A percentile compares a stretch with the other conserved stretches of the same genome.
Conservation (phyloP, 2,329 filamentous ascomycete genomes). For the Aspergillus piperis region DNA sequence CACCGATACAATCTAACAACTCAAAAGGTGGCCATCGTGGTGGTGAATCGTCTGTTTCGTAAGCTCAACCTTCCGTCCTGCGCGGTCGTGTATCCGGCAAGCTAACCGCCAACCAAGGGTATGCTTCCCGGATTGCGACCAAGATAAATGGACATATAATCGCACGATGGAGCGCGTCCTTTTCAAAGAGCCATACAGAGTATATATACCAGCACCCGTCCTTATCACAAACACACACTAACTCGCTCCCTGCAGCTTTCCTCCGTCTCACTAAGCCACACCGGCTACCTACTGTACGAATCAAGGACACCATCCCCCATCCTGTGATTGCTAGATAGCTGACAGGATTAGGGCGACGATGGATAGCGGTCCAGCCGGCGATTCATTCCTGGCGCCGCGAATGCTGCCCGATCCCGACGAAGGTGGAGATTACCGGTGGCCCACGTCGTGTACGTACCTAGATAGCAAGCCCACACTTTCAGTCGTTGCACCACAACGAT, state of each 20-base stretch:
- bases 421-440: slow-evolving; percentile 35
- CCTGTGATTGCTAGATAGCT: slow-evolving; percentile 10
- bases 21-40: slow-evolving; percentile 31
- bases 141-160: slow-evolving; percentile 35
- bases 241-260: slow-evolving; percentile 29
- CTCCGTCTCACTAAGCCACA: slow-evolving; percentile 39
- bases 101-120: slow-evolving; percentile 23
- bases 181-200: slow-evolving; percentile 35
- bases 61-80: slow-evolving; percentile 16
- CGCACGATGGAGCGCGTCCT: slow-evolving; percentile 36
- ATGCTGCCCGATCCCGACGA: slow-evolving; percentile 36
- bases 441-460: slow-evolving; percentile 28
- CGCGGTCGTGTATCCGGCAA: slow-evolving; percentile 1
- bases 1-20: slow-evolving; percentile 15
- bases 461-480: neutral
- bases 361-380: slow-evolving; percentile 37
- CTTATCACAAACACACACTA: neutral
- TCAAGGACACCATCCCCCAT: slow-evolving; percentile 1
- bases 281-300: slow-evolving; percentile 37
- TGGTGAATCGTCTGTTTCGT: slow-evolving; percentile 36
- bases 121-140: slow-evolving; percentile 35
- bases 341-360: slow-evolving; percentile 36
- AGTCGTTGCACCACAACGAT: neutral
- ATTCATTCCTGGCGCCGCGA: slow-evolving; percentile 34
- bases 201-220: slow-evolving; percentile 18